A percentile compares a stretch with the other conserved stretches of the same genome.
These are phyloP conservation scores for Penicillium sp. DNA, from an alignment of 2,329 filamentous ascomycete species.

Conservation along the genomic window DNA sequence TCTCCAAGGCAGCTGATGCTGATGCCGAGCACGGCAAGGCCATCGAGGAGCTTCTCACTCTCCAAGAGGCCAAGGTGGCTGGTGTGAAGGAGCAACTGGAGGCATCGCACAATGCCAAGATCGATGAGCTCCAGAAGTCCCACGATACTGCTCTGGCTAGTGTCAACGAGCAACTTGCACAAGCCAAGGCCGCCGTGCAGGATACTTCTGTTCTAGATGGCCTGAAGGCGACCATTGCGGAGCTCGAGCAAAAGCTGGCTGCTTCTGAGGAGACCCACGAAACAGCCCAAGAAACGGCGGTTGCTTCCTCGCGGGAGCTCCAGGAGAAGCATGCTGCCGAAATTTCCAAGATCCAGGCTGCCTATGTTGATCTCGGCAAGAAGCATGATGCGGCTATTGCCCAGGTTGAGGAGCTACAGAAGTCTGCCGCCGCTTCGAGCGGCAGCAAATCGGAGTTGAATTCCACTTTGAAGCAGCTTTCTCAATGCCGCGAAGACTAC, in stretches of 20 bases:
- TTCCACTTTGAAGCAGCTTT: constrained; percentile 54
- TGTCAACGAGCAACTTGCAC: constrained; percentile 32
- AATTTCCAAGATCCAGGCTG: constrained; percentile 41
- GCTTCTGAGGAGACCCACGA: constrained; percentile 46
- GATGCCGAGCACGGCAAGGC: constrained; percentile 39
- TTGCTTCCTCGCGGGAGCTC: constrained; percentile 14
- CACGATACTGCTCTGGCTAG: constrained; percentile 35
- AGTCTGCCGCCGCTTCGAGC: constrained; percentile 77
- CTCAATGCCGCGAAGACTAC: constrained; percentile 33
- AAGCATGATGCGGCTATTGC: constrained; percentile 32
- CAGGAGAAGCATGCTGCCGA: constrained; percentile 42
- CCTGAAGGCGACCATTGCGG: constrained; percentile 41
- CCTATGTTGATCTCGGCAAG: constrained; percentile 46
- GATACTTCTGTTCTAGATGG: constrained; percentile 37
- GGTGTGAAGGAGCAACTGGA: constrained; percentile 37
- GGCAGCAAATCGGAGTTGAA: constrained; percentile 62
- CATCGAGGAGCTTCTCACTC: constrained; percentile 40
- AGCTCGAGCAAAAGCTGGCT: constrained; percentile 62
- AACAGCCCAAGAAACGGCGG: constrained; percentile 42
- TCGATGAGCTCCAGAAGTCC: constrained; percentile 34
- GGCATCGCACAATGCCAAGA: constrained; percentile 31
- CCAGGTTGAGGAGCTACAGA: constrained; percentile 76
- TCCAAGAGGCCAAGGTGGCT: constrained; percentile 39
- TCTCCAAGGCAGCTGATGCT: constrained; percentile 33
- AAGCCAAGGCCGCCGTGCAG: constrained; percentile 34